Evolutionary conservation across 306 rosid genomes (phyloP).

Genomic region (Medicago truncatula): DNA sequence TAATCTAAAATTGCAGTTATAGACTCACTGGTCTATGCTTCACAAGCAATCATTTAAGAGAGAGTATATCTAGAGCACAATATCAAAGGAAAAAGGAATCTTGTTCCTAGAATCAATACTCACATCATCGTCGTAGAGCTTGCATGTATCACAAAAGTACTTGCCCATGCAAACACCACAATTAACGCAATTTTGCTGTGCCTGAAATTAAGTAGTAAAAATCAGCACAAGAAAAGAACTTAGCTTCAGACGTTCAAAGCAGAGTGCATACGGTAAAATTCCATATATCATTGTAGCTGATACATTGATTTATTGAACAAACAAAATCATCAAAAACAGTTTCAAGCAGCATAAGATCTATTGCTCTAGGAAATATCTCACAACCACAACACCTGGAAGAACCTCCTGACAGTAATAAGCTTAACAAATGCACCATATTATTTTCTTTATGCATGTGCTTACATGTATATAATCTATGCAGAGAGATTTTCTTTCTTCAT

Average conservation of each 20-base stretch:
- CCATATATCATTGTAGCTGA: not conserved
- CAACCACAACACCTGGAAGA: slow-evolving; percentile 13
- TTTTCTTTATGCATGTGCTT: not conserved
- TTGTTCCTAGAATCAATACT: slow-evolving; percentile 44
- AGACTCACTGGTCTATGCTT: not conserved
- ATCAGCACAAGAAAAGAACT: slow-evolving; percentile 25
- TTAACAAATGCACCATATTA: not conserved
- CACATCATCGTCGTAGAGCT: slow-evolving; percentile 90
- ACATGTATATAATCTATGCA: not conserved
- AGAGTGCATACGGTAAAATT: not conserved
- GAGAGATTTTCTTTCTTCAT: not conserved
- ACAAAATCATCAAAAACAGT: slow-evolving; percentile 7
- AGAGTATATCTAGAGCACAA: not conserved
- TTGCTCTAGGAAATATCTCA: slow-evolving; percentile 1
- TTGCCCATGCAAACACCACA: slow-evolving; percentile 95
- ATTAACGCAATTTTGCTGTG: slow-evolving; percentile 71
- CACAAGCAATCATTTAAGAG: not conserved
- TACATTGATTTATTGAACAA: not conserved
- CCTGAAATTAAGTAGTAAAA: slow-evolving; percentile 51
- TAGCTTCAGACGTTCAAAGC: not conserved
- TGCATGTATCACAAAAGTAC: slow-evolving; percentile 84
- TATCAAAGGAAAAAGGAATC: not conserved
- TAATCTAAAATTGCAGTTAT: not conserved
- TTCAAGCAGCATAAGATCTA: not conserved
- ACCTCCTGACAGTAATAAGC: not conserved